These are phyloP conservation scores for Kwoniella heveanensis DNA, from an alignment of 768 basidiomycete genomes.

Conservation along the genomic window DNA sequence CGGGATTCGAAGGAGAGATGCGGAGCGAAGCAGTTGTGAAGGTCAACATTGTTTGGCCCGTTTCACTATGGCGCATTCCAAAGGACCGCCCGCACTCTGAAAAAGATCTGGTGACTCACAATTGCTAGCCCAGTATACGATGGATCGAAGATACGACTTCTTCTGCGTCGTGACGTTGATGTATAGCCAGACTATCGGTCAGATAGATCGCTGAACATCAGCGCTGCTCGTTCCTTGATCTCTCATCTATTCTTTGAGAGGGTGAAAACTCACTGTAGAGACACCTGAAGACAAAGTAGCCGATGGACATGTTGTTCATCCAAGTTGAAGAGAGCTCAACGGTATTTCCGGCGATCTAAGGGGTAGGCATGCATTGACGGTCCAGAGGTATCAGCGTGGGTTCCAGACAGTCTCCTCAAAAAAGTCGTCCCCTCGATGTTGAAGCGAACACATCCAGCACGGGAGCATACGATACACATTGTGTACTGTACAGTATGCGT, in stretches of 20 bases:
- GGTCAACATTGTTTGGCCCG: too few relatives aligned
- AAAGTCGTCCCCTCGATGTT: too few relatives aligned
- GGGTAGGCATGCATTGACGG: background rate
- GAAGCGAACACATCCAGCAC: too few relatives aligned
- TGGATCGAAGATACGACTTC: slow-evolving; percentile 26
- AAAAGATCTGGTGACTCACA: slow-evolving; percentile 27
- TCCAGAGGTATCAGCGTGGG: too few relatives aligned
- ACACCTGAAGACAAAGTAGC: slow-evolving; percentile 34
- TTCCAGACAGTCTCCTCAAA: too few relatives aligned
- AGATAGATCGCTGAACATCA: too few relatives aligned
- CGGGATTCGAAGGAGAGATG: too few relatives aligned
- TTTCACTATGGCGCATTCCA: too few relatives aligned
- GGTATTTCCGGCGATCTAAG: slow-evolving; percentile 42
- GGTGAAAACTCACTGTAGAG: slow-evolving; percentile 31
- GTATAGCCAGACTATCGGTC: slow-evolving; percentile 34
- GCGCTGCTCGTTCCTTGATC: too few relatives aligned
- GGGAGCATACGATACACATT: too few relatives aligned
- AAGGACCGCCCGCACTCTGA: background rate
- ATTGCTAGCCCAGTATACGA: slow-evolving; percentile 40
- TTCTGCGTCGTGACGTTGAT: slow-evolving; percentile 32
- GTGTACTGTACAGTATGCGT: too few relatives aligned
- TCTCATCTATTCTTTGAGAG: background rate
- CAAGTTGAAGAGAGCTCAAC: slow-evolving; percentile 31
- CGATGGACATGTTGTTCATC: slow-evolving; percentile 39
- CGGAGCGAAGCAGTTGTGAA: too few relatives aligned